Conservation (phyloP, 306 rosid species). For the Gastrolobium villosum region DNA sequence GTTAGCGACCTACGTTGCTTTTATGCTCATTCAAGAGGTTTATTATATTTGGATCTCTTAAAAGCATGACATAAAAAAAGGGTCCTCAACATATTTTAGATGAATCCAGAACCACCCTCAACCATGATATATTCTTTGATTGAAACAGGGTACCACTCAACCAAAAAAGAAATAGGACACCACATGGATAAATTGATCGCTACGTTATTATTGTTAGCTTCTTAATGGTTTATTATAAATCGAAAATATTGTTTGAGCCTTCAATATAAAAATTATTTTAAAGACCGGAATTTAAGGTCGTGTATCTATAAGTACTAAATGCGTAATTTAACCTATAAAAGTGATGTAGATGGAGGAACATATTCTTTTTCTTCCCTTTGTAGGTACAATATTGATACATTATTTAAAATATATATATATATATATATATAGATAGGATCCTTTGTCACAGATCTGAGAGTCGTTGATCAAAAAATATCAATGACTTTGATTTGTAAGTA, state of each 20-base stretch:
- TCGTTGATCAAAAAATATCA: no score
- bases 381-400: no score
- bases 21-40: background rate
- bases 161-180: background rate
- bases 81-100: background rate
- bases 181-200: background rate
- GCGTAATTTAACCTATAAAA: no score
- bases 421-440: no score
- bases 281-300: background rate
- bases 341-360: no score
- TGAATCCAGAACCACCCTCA: background rate
- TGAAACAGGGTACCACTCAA: background rate
- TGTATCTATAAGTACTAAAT: no score
- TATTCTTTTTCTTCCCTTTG: no score
- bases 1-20: background rate
- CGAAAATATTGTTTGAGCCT: background rate
- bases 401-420: no score
- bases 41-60: background rate
- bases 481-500: no score
- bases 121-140: background rate
- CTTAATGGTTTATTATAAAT: background rate
- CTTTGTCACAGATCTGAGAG: no score
- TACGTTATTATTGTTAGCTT: background rate
- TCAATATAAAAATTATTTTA: background rate
- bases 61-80: background rate